Conservation (phyloP, 1,284 basidiomycete genomes). For the Cutaneotrichosporon sp. region DNA sequence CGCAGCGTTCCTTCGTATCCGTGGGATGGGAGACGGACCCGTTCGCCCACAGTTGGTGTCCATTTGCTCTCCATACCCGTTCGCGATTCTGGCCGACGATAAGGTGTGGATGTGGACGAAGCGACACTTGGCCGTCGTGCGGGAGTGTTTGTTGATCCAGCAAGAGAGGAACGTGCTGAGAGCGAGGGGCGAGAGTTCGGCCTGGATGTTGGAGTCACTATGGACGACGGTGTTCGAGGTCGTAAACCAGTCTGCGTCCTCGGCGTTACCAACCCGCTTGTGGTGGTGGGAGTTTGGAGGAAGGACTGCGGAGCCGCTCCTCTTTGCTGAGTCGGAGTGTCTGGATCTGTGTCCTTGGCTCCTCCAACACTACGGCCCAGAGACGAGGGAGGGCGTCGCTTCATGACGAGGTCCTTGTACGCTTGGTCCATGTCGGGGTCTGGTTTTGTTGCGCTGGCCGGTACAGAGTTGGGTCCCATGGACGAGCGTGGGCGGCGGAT, state of each 20-base stretch:
- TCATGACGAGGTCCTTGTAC: conserved; percentile 32
- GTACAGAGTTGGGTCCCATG: conserved; percentile 27
- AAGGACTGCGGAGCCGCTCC: conserved; percentile 4
- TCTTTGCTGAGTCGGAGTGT: conserved; percentile 27
- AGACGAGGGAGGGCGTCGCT: conserved; percentile 25
- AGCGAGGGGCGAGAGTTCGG: conserved; percentile 29
- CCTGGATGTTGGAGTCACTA: conserved; percentile 29
- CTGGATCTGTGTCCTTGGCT: conserved; percentile 23
- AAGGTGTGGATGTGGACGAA: conserved; percentile 34
- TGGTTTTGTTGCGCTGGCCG: conserved; percentile 2
- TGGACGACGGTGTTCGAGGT: conserved; percentile 26
- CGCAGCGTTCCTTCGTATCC: conserved; percentile 70
- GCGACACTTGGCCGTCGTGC: conserved; percentile 39
- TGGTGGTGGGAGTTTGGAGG: conserved; percentile 5
- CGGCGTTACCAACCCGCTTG: conserved; percentile 19
- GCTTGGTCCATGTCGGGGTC: conserved; percentile 38
- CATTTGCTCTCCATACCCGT: conserved; percentile 28
- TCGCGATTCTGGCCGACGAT: conserved; percentile 36
- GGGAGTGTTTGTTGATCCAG: conserved; percentile 23
- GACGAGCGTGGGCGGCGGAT: conserved; percentile 39
- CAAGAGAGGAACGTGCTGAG: conserved; percentile 27
- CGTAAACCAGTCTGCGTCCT: conserved; percentile 35
- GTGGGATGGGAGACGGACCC: conserved; percentile 74
- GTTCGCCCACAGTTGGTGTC: conserved; percentile 59
- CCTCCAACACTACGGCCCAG: background rate